phyloP scores from a whole-genome alignment of 768 basidiomycete species.

The Piloderma croceum region DNA sequence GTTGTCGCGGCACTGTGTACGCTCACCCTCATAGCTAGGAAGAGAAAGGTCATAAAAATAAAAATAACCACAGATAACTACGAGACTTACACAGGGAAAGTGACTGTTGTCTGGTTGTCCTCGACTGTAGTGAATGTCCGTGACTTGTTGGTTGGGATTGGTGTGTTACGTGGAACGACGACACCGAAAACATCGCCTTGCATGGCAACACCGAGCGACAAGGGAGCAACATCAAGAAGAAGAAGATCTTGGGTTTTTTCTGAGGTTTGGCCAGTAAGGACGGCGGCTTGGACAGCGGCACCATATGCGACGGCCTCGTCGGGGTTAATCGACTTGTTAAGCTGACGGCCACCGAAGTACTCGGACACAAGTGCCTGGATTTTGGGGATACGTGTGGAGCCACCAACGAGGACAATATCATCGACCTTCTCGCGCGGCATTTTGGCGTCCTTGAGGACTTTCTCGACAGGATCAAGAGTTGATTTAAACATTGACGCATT shows the following conservation, averaged over 20 bases:
- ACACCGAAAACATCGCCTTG: conserved; percentile 99
- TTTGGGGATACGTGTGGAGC: conserved; percentile 99
- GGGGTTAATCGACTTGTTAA: conserved; percentile 99
- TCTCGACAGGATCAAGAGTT: conserved; percentile 96
- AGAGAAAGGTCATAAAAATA: conserved; percentile 8
- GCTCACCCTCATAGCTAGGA: conserved; percentile 92
- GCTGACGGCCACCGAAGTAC: conserved; percentile 94
- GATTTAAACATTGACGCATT: conserved; percentile 94
- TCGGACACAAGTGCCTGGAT: conserved; percentile 97
- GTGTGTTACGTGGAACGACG: conserved; percentile 98
- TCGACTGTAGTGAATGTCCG: conserved; percentile 99
- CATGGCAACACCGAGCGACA: conserved; percentile 99
- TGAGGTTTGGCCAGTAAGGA: conserved; percentile 96
- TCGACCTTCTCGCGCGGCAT: conserved; percentile 96
- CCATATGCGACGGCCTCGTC: conserved; percentile 99
- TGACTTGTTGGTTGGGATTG: conserved; percentile 99
- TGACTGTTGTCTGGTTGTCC: conserved; percentile 99
- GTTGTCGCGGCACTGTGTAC: conserved; percentile 99
- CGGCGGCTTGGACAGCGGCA: conserved; percentile 98
- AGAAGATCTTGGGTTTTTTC: conserved; percentile 99
- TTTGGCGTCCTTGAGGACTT: conserved; percentile 98
- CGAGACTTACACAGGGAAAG: conserved; percentile 86
- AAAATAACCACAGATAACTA: background rate
- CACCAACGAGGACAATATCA: conserved; percentile 99
- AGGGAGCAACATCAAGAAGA: conserved; percentile 95